A percentile compares a stretch with the other conserved stretches of the same genome.
Conservation (phyloP, 495 filamentous ascomycete genomes). For the Xylaria cubensis region DNA sequence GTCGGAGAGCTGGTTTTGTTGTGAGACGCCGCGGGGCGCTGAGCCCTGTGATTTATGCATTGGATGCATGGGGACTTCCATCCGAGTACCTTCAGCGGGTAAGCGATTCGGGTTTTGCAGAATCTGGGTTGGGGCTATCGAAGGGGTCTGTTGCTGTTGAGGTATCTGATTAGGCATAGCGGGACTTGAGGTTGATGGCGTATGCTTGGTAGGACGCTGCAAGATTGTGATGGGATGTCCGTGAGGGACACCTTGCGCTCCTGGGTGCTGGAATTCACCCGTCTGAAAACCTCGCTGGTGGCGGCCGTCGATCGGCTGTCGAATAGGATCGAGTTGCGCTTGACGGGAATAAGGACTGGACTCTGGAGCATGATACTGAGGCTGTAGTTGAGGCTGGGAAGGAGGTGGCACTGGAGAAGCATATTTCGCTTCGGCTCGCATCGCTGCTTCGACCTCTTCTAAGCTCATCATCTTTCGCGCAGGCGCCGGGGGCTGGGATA, state of each 20-base stretch:
- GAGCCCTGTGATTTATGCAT: slow-evolving; percentile 48
- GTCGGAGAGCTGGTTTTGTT: slow-evolving; percentile 66
- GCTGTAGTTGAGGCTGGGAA: slow-evolving; percentile 40
- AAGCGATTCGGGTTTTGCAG: slow-evolving; percentile 57
- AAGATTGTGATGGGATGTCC: slow-evolving; percentile 54
- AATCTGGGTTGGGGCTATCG: slow-evolving; percentile 60
- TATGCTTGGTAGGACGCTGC: slow-evolving; percentile 51
- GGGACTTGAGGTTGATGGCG: slow-evolving; percentile 33
- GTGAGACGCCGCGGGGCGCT: slow-evolving; percentile 41
- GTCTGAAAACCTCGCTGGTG: slow-evolving; percentile 36
- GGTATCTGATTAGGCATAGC: slow-evolving; percentile 34
- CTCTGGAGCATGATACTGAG: slow-evolving; percentile 42
- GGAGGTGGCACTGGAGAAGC: slow-evolving; percentile 30
- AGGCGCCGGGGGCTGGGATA: slow-evolving; percentile 38
- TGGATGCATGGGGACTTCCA: slow-evolving; percentile 42
- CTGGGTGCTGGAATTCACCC: slow-evolving; percentile 33
- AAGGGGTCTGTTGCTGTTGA: slow-evolving; percentile 55
- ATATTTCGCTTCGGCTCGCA: slow-evolving; percentile 71
- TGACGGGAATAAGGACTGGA: slow-evolving; percentile 35
- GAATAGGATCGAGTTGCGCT: slow-evolving; percentile 35
- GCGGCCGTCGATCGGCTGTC: slow-evolving; percentile 37
- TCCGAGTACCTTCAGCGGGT: slow-evolving; percentile 46
- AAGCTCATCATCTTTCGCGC: slow-evolving; percentile 91
- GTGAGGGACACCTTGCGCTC: slow-evolving; percentile 38
- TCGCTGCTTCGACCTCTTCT: slow-evolving; percentile 95